Evolutionary conservation across 2,329 filamentous ascomycete species (phyloP).

Genomic region (Lachnellula arida): DNA sequence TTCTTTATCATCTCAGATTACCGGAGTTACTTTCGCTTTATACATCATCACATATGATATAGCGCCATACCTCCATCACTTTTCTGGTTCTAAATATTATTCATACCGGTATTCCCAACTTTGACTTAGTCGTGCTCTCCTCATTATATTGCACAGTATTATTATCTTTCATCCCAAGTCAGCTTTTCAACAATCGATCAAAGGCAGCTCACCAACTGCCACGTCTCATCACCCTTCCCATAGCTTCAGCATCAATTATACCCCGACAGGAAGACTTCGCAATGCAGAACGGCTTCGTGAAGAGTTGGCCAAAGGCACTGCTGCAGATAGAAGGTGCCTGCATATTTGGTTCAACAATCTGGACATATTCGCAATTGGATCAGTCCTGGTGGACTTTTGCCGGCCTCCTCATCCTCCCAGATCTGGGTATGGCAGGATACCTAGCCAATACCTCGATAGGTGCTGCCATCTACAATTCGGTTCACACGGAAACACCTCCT

Average conservation of each 20-base stretch:
- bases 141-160: too few species aligned
- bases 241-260: neutral
- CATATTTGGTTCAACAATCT: slow-evolving; percentile 1
- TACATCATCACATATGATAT: too few species aligned
- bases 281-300: neutral
- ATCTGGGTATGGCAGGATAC: slow-evolving; percentile 2
- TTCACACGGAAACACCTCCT: slow-evolving; percentile 1
- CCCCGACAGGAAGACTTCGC: neutral
- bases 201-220: too few species aligned
- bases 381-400: slow-evolving; percentile 4
- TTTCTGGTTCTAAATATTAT: too few species aligned
- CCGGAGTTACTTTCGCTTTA: too few species aligned
- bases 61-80: too few species aligned
- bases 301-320: neutral
- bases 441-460: neutral
- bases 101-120: too few species aligned
- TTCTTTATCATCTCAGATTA: too few species aligned
- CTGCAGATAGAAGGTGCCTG: slow-evolving; percentile 1
- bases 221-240: neutral
- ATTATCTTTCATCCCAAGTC: too few species aligned
- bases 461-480: neutral
- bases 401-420: neutral
- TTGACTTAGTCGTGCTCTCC: too few species aligned
- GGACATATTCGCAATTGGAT: slow-evolving; percentile 1
- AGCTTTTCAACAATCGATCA: too few species aligned